A percentile compares a stretch with the other conserved stretches of the same genome.
Conservation (phyloP, 2,329 filamentous ascomycete genomes). For the Onygenales sp. region DNA sequence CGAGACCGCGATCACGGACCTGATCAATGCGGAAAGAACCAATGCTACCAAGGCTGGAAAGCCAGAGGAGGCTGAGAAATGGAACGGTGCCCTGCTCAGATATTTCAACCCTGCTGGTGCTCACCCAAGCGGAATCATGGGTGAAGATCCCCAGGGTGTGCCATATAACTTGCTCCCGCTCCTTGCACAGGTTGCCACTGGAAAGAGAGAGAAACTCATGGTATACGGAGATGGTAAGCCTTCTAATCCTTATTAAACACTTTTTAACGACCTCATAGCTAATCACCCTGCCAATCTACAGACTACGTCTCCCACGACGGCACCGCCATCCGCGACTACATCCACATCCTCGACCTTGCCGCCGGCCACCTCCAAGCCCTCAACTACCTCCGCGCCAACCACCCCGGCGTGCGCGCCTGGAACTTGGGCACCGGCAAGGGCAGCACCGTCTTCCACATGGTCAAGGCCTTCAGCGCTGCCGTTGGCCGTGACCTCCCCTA, state of each 20-base stretch:
- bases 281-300: conserved; percentile 25
- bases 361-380: conserved; percentile 80
- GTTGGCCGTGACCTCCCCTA: conserved; percentile 82
- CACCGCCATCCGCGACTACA: conserved; percentile 95
- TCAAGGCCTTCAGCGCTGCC: conserved; percentile 82
- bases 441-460: conserved; percentile 94
- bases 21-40: conserved; percentile 75
- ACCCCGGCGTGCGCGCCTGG: conserved; percentile 89
- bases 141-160: conserved; percentile 90
- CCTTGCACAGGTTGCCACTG: conserved; percentile 89
- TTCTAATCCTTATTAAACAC: conserved; percentile 4
- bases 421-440: conserved; percentile 92
- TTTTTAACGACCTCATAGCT: conserved; percentile 5
- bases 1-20: conserved; percentile 84
- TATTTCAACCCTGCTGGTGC: conserved; percentile 98
- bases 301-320: conserved; percentile 88
- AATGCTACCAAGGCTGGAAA: conserved; percentile 73
- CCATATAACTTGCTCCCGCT: conserved; percentile 94
- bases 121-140: conserved; percentile 94
- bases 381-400: conserved; percentile 73
- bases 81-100: conserved; percentile 85
- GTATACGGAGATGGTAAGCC: conserved; percentile 86
- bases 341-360: conserved; percentile 87
- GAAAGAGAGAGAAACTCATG: conserved; percentile 84
- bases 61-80: conserved; percentile 60